Evolutionary conservation across 2,329 filamentous ascomycete genomes (phyloP).

Genomic region (Beauveria medogensis): DNA sequence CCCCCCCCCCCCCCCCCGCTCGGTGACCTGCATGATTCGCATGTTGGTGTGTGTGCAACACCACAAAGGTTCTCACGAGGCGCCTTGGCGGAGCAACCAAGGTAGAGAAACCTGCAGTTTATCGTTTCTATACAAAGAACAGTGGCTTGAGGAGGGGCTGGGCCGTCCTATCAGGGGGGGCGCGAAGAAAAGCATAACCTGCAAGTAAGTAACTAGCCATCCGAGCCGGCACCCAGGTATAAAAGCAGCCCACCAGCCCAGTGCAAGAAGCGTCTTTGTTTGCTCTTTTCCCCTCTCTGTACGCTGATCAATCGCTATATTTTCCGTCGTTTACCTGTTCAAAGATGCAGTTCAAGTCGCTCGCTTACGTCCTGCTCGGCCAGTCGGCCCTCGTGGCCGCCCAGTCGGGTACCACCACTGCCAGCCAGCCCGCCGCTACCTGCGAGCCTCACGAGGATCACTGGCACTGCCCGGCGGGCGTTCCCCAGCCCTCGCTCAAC

Average conservation of each 20-base stretch:
- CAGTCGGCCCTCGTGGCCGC: slow-evolving; percentile 6
- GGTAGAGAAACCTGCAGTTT: not conserved
- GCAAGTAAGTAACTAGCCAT: not conserved
- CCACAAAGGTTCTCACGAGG: slow-evolving; percentile 12
- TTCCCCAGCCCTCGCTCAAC: slow-evolving; percentile 3
- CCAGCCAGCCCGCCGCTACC: not conserved
- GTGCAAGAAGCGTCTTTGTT: not conserved
- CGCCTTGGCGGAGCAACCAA: slow-evolving; percentile 8
- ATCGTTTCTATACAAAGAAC: not conserved
- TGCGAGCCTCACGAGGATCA: slow-evolving; percentile 11
- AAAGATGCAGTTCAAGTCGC: slow-evolving; percentile 9
- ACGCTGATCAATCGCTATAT: not conserved
- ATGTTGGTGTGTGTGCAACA: not conserved
- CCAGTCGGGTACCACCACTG: not conserved
- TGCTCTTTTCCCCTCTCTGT: not conserved
- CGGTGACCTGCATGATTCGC: not conserved
- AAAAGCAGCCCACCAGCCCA: not conserved
- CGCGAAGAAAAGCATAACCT: not conserved
- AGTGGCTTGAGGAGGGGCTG: not conserved
- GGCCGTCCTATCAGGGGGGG: not conserved
- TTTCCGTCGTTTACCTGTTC: not conserved
- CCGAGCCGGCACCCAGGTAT: not conserved
- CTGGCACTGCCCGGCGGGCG: slow-evolving; percentile 1
- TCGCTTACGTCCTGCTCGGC: slow-evolving; percentile 4
- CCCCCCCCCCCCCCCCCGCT: too few species aligned